phyloP scores from a whole-genome alignment of 108 stramenopile species.

The Phaeodactylum tricornutum region DNA sequence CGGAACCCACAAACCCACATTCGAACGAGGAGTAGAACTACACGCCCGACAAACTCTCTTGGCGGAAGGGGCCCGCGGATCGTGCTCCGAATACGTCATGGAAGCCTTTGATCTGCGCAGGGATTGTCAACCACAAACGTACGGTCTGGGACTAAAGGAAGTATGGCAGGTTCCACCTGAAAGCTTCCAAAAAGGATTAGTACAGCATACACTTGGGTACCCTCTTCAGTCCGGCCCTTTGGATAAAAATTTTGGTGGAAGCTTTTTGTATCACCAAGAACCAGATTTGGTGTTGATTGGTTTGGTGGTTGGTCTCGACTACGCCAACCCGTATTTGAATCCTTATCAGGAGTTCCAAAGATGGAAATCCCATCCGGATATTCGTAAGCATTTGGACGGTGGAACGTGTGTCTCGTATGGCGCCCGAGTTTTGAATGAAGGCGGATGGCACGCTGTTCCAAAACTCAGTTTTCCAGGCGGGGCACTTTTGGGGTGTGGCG shows the following conservation, averaged over 20 bases:
- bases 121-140: constrained; percentile 79
- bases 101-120: constrained; percentile 77
- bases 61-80: constrained; percentile 97
- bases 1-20: constrained; percentile 83
- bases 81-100: constrained; percentile 91
- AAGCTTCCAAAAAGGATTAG: constrained; percentile 83
- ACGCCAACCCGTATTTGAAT: constrained; percentile 96
- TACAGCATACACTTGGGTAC: constrained; percentile 97
- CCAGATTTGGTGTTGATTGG: constrained; percentile 93
- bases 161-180: constrained; percentile 97
- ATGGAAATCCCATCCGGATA: constrained; percentile 94
- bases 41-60: constrained; percentile 93
- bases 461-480: constrained; percentile 95
- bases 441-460: constrained; percentile 93
- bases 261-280: constrained; percentile 95
- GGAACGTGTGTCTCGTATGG: constrained; percentile 96
- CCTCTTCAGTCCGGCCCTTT: constrained; percentile 75
- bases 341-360: constrained; percentile 98
- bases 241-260: constrained; percentile 85
- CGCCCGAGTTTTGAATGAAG: constrained; percentile 95
- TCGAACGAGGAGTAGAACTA: constrained; percentile 94
- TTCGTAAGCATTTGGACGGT: constrained; percentile 83
- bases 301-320: constrained; percentile 96
- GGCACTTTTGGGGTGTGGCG: constrained; percentile 88
- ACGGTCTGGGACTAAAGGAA: constrained; percentile 98